Evolutionary conservation across 768 basidiomycete genomes (phyloP), one percentile per base, ranked within the genome.

Genomic region (Panus rudis): DNA sequence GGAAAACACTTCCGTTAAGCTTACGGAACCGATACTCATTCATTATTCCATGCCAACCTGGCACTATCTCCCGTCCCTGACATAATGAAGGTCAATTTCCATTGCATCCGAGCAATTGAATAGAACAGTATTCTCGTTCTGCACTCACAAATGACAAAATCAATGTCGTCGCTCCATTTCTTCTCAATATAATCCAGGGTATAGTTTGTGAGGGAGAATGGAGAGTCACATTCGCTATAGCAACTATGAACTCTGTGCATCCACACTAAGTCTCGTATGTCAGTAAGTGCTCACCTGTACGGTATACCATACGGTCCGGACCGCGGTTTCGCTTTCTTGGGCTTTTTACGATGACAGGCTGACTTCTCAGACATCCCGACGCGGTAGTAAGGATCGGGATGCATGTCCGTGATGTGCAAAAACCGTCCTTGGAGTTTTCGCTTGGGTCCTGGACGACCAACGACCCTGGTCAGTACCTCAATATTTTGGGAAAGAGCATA

Each of bases 61-160:
- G 81, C 82, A 63, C 73, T 85, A 63, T 86, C 84, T 38, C 84
- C 84, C 10, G 83, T 86, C 84, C 84, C 83, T 84, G 47, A 24
- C 32, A 39, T 33, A 33, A 31, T 20, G 31, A 11, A 11, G 16
- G 11, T 31, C 30, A 31, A 31, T 31, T 31, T 16, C 16, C 16
- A 11, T 31, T 31, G 30, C 30, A 16, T 31, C 16, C 16, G 16
- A 11, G 30, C 12, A 16, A 16, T 21, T 22, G 21, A 37, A 14
- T 27, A 4, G 17, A 10, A 16, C 39, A 41, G 13, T 14, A 16
- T 25, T 49, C 16, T 16, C 14, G n/a, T 16, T 22, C 27, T 39
- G 35, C 16, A 68, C 74, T 53, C 56, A 85, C 87, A 92, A 26
- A 96, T 70, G 24, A 96, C 89, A 59, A 93, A 96, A 57, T 96